Evolutionary conservation across 2,329 filamentous ascomycete genomes (phyloP).

Genomic region (Ophiosphaerella herpotricha): DNA sequence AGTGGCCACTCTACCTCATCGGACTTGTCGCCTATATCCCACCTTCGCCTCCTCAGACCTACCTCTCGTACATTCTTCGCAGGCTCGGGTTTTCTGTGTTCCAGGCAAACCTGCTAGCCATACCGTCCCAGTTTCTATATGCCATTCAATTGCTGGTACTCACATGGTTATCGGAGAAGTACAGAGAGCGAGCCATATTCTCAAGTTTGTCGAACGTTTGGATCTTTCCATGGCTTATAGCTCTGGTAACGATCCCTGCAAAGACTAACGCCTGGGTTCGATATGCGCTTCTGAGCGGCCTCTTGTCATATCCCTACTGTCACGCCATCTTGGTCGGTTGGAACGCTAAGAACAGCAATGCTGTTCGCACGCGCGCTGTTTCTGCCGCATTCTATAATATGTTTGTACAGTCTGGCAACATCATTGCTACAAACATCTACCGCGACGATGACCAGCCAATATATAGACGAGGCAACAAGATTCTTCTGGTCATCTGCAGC

Average conservation of each 20-base stretch:
- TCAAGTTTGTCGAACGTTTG: constrained; percentile 60
- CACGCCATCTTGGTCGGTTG: constrained; percentile 49
- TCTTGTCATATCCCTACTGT: constrained; percentile 61
- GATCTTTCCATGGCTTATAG: constrained; percentile 63
- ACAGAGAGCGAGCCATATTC: constrained; percentile 54
- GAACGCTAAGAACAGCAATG: constrained; percentile 47
- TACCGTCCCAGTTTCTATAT: constrained; percentile 51
- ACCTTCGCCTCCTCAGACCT: constrained; percentile 22
- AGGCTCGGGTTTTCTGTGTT: constrained; percentile 66
- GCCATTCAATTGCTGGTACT: constrained; percentile 51
- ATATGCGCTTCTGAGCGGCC: constrained; percentile 55
- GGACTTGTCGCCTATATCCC: constrained; percentile 51
- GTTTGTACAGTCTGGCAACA: constrained; percentile 54
- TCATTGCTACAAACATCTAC: constrained; percentile 56
- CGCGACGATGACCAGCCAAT: constrained; percentile 52
- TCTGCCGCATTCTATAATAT: constrained; percentile 50
- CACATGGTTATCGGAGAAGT: constrained; percentile 53
- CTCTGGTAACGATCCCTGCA: constrained; percentile 54
- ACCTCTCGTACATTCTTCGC: constrained; percentile 62
- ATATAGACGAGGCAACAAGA: constrained; percentile 50
- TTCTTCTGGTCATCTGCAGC: constrained; percentile 39
- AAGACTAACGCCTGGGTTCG: constrained; percentile 55
- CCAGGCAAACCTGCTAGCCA: constrained; percentile 65
- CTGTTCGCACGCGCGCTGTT: constrained; percentile 47
- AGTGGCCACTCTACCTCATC: constrained; percentile 41